phyloP scores from a whole-genome alignment of 2,329 filamentous ascomycete species.

The Zymoseptoria pseudotritici region DNA sequence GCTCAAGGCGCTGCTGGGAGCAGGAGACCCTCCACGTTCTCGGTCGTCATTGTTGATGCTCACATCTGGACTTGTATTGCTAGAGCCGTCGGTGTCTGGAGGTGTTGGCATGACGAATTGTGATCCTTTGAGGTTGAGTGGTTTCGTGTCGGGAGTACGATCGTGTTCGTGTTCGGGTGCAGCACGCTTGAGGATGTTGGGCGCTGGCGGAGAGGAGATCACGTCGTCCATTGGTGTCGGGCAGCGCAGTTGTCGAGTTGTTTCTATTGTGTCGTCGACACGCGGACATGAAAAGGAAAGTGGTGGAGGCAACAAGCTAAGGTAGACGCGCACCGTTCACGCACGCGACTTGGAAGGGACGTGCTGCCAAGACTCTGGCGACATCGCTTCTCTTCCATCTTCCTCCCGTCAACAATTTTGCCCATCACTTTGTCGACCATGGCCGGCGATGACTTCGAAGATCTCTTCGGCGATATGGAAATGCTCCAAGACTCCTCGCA shows the following conservation, averaged over 20 bases:
- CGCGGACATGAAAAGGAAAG: not conserved
- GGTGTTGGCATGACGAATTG: slow-evolving; percentile 31
- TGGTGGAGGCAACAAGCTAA: not conserved
- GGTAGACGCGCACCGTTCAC: not conserved
- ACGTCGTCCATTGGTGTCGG: slow-evolving; percentile 24
- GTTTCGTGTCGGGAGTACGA: slow-evolving; percentile 18
- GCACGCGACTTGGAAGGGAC: not conserved
- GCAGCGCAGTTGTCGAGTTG: not conserved
- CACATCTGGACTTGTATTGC: slow-evolving; percentile 21
- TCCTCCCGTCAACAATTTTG: slow-evolving; percentile 1
- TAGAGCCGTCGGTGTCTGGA: slow-evolving; percentile 27
- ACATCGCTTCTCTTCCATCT: not conserved
- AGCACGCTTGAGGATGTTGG: slow-evolving; percentile 22
- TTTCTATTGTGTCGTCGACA: not conserved
- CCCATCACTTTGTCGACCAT: slow-evolving; percentile 6
- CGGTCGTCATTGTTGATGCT: slow-evolving; percentile 11
- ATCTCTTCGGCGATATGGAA: slow-evolving; percentile 18
- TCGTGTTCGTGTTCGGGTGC: slow-evolving; percentile 18
- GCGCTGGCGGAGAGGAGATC: slow-evolving; percentile 22
- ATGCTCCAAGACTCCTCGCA: slow-evolving; percentile 17
- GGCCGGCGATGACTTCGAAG: slow-evolving; percentile 23
- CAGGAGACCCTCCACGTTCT: slow-evolving; percentile 24
- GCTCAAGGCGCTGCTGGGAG: slow-evolving; percentile 27
- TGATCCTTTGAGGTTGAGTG: slow-evolving; percentile 27
- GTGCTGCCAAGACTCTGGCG: too few relatives aligned